These are phyloP conservation scores for Pseudocercospora eumusae DNA, from an alignment of 2,329 filamentous ascomycete species.

Conservation along the genomic window DNA sequence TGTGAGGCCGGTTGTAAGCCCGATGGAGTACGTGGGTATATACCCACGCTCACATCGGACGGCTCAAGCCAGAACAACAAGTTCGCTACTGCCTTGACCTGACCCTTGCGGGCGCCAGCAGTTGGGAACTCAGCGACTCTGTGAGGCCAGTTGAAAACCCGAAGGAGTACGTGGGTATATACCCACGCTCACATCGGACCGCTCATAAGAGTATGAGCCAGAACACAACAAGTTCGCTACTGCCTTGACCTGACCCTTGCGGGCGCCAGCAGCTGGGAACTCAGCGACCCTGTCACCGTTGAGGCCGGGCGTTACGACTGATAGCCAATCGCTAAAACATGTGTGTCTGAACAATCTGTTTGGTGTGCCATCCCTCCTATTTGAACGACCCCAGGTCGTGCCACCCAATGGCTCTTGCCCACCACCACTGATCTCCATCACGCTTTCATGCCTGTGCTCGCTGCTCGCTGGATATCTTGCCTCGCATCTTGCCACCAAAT, in stretches of 20 bases:
- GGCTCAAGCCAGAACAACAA: background rate
- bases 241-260: background rate
- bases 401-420: background rate
- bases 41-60: background rate
- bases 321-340: background rate
- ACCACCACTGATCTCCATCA: background rate
- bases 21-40: background rate
- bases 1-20: background rate
- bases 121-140: background rate
- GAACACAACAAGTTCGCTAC: background rate
- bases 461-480: background rate
- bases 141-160: background rate
- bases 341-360: background rate
- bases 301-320: background rate
- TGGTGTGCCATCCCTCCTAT: background rate
- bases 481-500: background rate
- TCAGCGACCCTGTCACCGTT: background rate
- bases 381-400: background rate
- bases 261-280: background rate
- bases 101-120: background rate
- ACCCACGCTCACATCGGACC: background rate
- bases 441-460: background rate
- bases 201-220: background rate
- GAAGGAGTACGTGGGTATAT: background rate
- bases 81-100: background rate